A percentile compares a stretch with the other conserved stretches of the same genome.
These are phyloP conservation scores for Fraxinus xanthoxyloides DNA, from an alignment of 305 asterid genomes.

Conservation along the genomic window DNA sequence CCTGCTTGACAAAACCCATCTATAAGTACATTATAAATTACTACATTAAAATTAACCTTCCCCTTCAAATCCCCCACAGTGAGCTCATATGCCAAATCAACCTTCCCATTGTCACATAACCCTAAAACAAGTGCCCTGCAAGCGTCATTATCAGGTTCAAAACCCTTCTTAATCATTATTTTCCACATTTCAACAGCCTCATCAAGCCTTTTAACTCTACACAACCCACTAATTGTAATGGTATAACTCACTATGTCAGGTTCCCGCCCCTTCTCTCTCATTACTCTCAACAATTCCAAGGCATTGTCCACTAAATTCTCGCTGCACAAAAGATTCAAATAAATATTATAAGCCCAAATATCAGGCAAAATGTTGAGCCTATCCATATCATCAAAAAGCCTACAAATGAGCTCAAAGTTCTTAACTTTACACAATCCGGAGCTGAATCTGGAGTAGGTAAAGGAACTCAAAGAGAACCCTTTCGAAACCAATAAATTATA, in stretches of 20 bases:
- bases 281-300: constrained; percentile 52
- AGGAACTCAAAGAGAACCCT: constrained; percentile 77
- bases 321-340: constrained; percentile 68
- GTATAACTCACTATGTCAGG: constrained; percentile 87
- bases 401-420: constrained; percentile 65
- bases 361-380: constrained; percentile 68
- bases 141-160: constrained; percentile 64
- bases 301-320: constrained; percentile 74
- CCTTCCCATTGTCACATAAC: constrained; percentile 64
- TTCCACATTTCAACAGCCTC: constrained; percentile 76
- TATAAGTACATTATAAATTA: constrained; percentile 67
- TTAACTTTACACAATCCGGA: constrained; percentile 76
- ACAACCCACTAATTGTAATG: constrained; percentile 59
- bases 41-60: constrained; percentile 48
- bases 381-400: constrained; percentile 78
- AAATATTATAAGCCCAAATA: constrained; percentile 86
- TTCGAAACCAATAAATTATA: constrained; percentile 54
- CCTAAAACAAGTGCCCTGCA: constrained; percentile 87
- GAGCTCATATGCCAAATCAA: constrained; percentile 93
- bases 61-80: constrained; percentile 84
- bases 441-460: constrained; percentile 85
- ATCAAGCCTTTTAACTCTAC: constrained; percentile 48
- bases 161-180: constrained; percentile 60
- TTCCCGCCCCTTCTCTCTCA: constrained; percentile 67
- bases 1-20: constrained; percentile 38